Base-by-base conservation (phyloP, 2,329 filamentous ascomycete genomes). In the Alternaria brassicicola region DNA sequence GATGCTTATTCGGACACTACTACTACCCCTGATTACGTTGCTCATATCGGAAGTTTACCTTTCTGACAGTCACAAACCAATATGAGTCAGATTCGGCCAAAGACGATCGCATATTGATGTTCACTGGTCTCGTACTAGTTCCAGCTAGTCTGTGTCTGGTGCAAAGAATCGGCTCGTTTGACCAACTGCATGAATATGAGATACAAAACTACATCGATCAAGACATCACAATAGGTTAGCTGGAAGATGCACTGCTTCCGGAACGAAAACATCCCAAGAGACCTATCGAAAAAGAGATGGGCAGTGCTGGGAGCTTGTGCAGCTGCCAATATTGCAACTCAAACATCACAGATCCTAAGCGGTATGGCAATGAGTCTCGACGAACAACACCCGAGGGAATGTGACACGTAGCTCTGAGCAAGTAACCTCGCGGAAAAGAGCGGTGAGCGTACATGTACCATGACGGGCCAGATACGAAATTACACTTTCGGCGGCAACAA, bases 111-210 rank as follows among this genome's bases (percentile, higher is more conserved):
- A 6, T 2, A 3, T 3, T 1, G 4, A 4, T 3, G 3, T 41
- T 10, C 1, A 0, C 3, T 2, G 38, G 38, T 25, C 38, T 25
- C 3, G 0, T 41, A 4, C 1, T 41, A 9, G 4, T 25, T 3
- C 38, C 38, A 1, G 21, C 38, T n/a, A 21, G 38, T 2, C 38
- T 13, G 12, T 19, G 15, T 3, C 9, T 25, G 2, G 38, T n/a
- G 2, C 38, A 28, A 31, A 33, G 17, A 2, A 33, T 46, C 2
- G 28, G 28, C 12, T 5, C 0, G 2, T 46, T 46, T 15, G 0
- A 0, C 0, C 2, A 2, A 3, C 17, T 33, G 3, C 1, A 2
- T 0, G 1, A 6, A 15, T 6, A 15, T 5, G 4, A 2, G 13
- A 5, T 46, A 2, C 4, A 6, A 21, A 2, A 33, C 2, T 0